Conservation (phyloP, 2,329 filamentous ascomycete genomes). For the Ceratocystiopsis brevicomis region DNA sequence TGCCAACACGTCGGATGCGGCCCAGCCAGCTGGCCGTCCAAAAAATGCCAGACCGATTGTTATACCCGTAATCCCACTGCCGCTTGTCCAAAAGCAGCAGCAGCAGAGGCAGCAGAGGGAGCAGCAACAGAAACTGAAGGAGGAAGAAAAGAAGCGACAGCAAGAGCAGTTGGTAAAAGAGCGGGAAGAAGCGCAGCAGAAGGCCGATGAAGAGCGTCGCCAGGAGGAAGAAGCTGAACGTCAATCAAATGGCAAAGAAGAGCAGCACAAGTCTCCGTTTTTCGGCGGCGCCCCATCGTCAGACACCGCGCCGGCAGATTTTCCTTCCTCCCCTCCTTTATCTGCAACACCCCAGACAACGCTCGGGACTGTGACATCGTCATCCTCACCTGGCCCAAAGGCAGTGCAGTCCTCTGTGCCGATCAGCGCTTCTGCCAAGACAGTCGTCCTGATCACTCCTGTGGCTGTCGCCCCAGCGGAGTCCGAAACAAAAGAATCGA, state of each 20-base stretch:
- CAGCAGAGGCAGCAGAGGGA: constrained; percentile 4
- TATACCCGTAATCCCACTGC: constrained; percentile 9
- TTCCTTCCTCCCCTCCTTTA: background rate
- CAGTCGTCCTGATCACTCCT: background rate
- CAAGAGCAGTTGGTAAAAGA: background rate
- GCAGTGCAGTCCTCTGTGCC: background rate
- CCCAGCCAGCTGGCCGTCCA: constrained; percentile 2
- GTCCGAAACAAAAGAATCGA: too few relatives aligned
- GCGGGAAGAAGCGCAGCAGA: background rate
- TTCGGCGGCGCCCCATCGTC: too few relatives aligned
- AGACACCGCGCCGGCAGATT: too few relatives aligned
- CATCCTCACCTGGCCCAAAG: constrained; percentile 1
- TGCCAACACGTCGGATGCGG: constrained; percentile 1
- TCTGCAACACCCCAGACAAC: constrained; percentile 1
- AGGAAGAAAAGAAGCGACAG: background rate
- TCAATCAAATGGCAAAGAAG: background rate
- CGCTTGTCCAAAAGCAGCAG: constrained; percentile 8
- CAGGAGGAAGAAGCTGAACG: background rate
- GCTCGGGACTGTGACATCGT: background rate
- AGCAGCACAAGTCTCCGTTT: too few relatives aligned
- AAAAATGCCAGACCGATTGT: constrained; percentile 3
- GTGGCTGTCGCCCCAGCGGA: background rate
- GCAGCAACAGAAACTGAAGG: background rate
- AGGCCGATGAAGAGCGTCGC: background rate
- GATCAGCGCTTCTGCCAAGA: background rate